Base-by-base conservation (phyloP, 768 basidiomycete genomes). In the Phanerochaete carnosa region DNA sequence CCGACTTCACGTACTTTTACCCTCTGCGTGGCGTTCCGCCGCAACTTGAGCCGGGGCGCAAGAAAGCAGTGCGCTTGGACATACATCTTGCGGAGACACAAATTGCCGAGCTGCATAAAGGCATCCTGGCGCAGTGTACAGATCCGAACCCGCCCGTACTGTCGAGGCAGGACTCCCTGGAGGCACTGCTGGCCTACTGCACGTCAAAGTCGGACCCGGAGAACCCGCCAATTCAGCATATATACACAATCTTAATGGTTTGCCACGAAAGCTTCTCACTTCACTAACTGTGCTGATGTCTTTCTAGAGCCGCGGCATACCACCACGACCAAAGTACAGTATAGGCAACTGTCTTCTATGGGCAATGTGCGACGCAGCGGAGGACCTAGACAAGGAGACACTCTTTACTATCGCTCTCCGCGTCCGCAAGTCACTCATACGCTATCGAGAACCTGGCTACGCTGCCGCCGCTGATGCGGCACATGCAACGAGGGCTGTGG, bases 71-170 rank as follows among this genome's bases (percentile, higher is more conserved):
- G 22, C 57, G 58, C 33, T n/a, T 62, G n/a, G 55, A 59, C 45
- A 16, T 65, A 28, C 64, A 58, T 8, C 56, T 65, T 28, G 60
- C 61, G 5, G 49, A 29, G 9, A 22, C 12, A 33, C 64, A 65
- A 37, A n/a, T 59, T 16, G 32, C 23, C 0, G 37, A 37, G 52
- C 43, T 65, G 13, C 61, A 65, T 16, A 37, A 35, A 35, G 58
- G 30, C 32, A 54, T 59, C 1, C 26, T 28, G 45, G 29, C 53
- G 12, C 39, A 53, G 33, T 51, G 43, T 23, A 13, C 30, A 15
- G 50, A 51, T 8, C 35, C 25, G 4, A 32, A 47, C 11, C 33
- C 45, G 19, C 56, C 32, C 2, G 8, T 43, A 16, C 22, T 63
- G 12, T 63, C 62, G 7, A 22, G 47, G 26, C 62, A 63, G 43